These are phyloP conservation scores for Paraphoma chrysanthemicola DNA, from an alignment of 2,329 filamentous ascomycete species.

Conservation along the genomic window DNA sequence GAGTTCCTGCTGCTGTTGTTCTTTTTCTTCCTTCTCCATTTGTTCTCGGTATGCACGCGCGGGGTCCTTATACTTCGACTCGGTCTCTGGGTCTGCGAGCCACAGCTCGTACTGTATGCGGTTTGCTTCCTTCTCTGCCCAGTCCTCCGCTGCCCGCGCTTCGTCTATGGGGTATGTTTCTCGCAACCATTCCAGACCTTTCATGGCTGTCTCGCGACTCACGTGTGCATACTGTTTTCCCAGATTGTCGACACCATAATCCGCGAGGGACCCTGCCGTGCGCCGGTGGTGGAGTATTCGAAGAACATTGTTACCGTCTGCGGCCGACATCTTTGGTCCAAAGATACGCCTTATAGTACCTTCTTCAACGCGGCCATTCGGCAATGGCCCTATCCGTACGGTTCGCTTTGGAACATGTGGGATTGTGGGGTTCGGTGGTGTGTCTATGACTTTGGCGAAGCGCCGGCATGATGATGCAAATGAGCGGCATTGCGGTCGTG, in stretches of 20 bases:
- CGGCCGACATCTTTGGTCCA: slow-evolving; percentile 31
- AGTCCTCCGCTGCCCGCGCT: slow-evolving; percentile 48
- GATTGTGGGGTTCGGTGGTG: slow-evolving; percentile 27
- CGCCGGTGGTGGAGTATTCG: slow-evolving; percentile 49
- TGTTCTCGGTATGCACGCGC: slow-evolving; percentile 42
- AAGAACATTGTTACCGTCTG: slow-evolving; percentile 45
- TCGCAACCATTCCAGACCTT: slow-evolving; percentile 46
- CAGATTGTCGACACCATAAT: slow-evolving; percentile 47
- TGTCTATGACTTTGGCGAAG: slow-evolving; percentile 33
- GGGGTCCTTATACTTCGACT: slow-evolving; percentile 48
- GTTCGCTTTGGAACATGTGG: slow-evolving; percentile 34
- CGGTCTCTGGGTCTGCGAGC: slow-evolving; percentile 46
- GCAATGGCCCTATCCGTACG: slow-evolving; percentile 42
- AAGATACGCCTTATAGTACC: slow-evolving; percentile 39
- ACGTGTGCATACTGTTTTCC: slow-evolving; percentile 36
- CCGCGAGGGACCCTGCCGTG: slow-evolving; percentile 47
- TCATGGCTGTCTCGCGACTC: slow-evolving; percentile 33
- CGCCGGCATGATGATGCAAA: slow-evolving; percentile 31
- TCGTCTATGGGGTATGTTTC: slow-evolving; percentile 48
- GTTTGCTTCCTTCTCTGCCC: slow-evolving; percentile 48
- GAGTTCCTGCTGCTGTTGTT: slow-evolving; percentile 26
- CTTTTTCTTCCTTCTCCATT: slow-evolving; percentile 40
- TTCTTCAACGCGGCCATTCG: slow-evolving; percentile 34
- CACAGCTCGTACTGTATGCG: slow-evolving; percentile 47
- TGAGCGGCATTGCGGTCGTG: slow-evolving; percentile 26